Conservation (phyloP, 2,329 filamentous ascomycete genomes). For the Coniella lustricola region DNA sequence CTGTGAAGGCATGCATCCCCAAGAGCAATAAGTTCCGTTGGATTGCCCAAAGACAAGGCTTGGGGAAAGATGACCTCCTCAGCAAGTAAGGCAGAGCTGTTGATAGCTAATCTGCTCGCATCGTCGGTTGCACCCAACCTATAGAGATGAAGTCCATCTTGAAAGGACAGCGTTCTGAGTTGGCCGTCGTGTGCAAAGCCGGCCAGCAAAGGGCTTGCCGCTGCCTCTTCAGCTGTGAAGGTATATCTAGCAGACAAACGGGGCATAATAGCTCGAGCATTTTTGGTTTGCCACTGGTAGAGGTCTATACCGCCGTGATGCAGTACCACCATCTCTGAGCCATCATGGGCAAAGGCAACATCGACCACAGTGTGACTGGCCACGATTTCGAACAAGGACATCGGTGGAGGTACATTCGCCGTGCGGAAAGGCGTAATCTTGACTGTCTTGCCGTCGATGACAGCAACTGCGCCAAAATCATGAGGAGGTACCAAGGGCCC, state of each 20-base stretch:
- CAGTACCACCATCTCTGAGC: conserved; percentile 63
- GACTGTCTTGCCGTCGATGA: conserved; percentile 72
- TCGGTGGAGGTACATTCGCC: conserved; percentile 85
- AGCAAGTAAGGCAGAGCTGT: conserved; percentile 16
- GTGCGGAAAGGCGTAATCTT: conserved; percentile 81
- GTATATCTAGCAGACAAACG: conserved; percentile 32
- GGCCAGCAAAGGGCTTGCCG: conserved; percentile 27
- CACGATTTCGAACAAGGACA: conserved; percentile 71
- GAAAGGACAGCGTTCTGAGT: conserved; percentile 26
- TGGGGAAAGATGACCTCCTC: conserved; percentile 12
- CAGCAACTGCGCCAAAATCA: conserved; percentile 73
- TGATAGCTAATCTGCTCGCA: conserved; percentile 15
- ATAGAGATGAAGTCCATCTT: conserved; percentile 20
- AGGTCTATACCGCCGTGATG: conserved; percentile 60
- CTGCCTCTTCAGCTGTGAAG: conserved; percentile 29
- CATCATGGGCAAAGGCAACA: conserved; percentile 62
- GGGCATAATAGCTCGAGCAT: conserved; percentile 41
- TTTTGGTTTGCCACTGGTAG: conserved; percentile 60
- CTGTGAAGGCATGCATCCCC: conserved; percentile 39
- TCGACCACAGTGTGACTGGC: conserved; percentile 61
- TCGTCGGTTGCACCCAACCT: conserved; percentile 10
- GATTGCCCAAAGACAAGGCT: not conserved
- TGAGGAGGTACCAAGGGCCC: conserved; percentile 64
- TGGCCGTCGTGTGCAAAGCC: conserved; percentile 23
- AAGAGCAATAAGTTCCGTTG: not conserved